Conservation (phyloP, 2,329 filamentous ascomycete species). For the Fusarium virguliforme region DNA sequence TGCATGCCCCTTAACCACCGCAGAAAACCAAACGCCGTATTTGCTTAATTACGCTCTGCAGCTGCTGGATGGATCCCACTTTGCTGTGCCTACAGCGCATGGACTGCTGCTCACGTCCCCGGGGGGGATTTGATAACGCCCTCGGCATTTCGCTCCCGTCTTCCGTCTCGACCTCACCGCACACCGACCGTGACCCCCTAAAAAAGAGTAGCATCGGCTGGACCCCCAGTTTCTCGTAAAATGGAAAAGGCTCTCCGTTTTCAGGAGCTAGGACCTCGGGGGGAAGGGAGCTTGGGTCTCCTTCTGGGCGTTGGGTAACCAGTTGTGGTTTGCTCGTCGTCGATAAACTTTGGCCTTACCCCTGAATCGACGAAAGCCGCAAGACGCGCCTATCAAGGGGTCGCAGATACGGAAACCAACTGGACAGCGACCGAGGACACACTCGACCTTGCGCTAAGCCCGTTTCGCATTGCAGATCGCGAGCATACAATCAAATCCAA, state of each 20-base stretch:
- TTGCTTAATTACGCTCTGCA: conserved; percentile 49
- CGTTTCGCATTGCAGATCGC: conserved; percentile 8
- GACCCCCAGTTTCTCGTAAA: conserved; percentile 17
- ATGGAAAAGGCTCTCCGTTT: conserved; percentile 19
- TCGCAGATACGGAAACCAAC: conserved; percentile 36
- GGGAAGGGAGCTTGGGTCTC: conserved; percentile 13
- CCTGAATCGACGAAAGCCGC: conserved; percentile 47
- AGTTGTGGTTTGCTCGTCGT: conserved; percentile 18
- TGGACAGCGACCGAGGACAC: conserved; percentile 8
- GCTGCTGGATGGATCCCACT: conserved; percentile 26
- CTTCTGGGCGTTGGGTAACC: not conserved
- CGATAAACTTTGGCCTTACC: conserved; percentile 28
- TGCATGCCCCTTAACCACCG: conserved; percentile 53
- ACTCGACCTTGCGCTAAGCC: conserved; percentile 11
- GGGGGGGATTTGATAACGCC: conserved; percentile 4
- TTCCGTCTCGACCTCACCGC: conserved; percentile 1
- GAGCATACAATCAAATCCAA: not conserved
- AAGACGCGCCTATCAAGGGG: conserved; percentile 33
- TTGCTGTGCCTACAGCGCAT: not conserved
- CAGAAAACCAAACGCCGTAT: conserved; percentile 45
- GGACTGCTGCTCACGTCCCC: conserved; percentile 33
- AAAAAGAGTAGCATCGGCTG: not conserved
- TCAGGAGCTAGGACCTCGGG: conserved; percentile 20
- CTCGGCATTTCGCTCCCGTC: conserved; percentile 25
- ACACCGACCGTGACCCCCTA: conserved; percentile 11